Base-by-base conservation (phyloP, 495 filamentous ascomycete species). In the Neurospora sp. region DNA sequence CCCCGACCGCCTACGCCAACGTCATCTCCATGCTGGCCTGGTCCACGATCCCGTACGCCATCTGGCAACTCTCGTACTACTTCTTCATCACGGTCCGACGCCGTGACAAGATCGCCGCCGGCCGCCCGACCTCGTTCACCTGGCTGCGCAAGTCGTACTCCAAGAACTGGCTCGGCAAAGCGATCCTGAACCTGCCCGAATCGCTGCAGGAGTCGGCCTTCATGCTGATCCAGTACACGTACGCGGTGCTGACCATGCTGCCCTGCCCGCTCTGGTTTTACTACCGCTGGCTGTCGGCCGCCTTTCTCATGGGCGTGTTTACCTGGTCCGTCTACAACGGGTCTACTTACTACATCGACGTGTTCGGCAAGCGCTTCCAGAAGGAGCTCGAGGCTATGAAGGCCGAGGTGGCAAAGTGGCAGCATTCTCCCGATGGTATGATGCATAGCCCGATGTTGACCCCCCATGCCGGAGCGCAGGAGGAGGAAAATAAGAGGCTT, bases 191-290 rank as follows among this genome's bases (percentile, higher is more conserved):
- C 18, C 88, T 97, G 4, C 96, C 96, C 3, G 82, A 88, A 3
- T 75, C 81, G 7, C 82, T 97, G 60, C 96, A 99, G 79, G 95
- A 97, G 79, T 85, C 91, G 2, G 92, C 93, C 5, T 99, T 98
- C 82, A 99, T 99, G 96, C 72, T 93, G 66, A 97, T 98, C 74
- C 96, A 99, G 81, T 99, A 98, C 80, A 49, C 81, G 0, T 99
- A 98, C 77, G 96, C 96, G 11, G 85, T 96, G 4, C 81, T 93
- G 31, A 98, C 95, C 12, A 99, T 98, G 92, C 83, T 97, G 18
- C 96, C 96, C 0, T 97, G 93, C 77, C 93, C 96, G 2, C 77
- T 99, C 44, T 99, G 95, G 95, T 97, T 99, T 82, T 96, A 93
- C 87, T 94, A 90, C 79, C 89, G 91, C 23, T 94, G 91, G 88